phyloP scores from a whole-genome alignment of 805 yeast species.

The Metschnikowia rubicola region DNA sequence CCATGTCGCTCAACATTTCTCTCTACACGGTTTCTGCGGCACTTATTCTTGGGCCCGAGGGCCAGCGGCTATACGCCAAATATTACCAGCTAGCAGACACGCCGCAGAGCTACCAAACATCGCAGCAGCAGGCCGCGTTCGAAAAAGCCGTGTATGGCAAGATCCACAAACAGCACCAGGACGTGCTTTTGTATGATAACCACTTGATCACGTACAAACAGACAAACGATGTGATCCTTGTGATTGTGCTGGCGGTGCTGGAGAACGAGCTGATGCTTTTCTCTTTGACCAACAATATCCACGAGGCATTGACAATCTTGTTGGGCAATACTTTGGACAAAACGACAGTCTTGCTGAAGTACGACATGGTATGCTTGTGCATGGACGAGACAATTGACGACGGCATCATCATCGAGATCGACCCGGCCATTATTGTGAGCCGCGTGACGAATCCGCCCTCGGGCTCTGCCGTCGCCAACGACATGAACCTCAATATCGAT shows the following conservation, averaged over 20 bases:
- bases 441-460: constrained; percentile 86
- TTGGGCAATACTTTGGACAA: constrained; percentile 72
- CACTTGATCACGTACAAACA: constrained; percentile 85
- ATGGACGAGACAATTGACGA: constrained; percentile 92
- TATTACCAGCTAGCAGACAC: constrained; percentile 60
- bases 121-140: constrained; percentile 69
- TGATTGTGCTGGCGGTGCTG: constrained; percentile 67
- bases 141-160: constrained; percentile 70
- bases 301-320: constrained; percentile 77
- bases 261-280: constrained; percentile 85
- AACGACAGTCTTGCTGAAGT: constrained; percentile 71
- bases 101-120: constrained; percentile 39
- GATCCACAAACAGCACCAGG: constrained; percentile 77
- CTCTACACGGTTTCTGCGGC: constrained; percentile 81
- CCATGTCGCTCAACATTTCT: constrained; percentile 51
- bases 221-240: constrained; percentile 67
- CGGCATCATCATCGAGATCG: constrained; percentile 88
- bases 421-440: constrained; percentile 79
- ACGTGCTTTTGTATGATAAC: constrained; percentile 74
- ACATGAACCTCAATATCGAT: constrained; percentile 58
- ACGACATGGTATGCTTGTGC: constrained; percentile 80
- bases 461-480: constrained; percentile 42
- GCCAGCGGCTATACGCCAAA: constrained; percentile 77
- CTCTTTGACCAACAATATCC: constrained; percentile 71
- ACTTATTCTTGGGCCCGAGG: constrained; percentile 76